Evolutionary conservation across 2,329 filamentous ascomycete species (phyloP), one percentile per base, ranked within the genome.

Genomic region (Fusarium nygamai): DNA sequence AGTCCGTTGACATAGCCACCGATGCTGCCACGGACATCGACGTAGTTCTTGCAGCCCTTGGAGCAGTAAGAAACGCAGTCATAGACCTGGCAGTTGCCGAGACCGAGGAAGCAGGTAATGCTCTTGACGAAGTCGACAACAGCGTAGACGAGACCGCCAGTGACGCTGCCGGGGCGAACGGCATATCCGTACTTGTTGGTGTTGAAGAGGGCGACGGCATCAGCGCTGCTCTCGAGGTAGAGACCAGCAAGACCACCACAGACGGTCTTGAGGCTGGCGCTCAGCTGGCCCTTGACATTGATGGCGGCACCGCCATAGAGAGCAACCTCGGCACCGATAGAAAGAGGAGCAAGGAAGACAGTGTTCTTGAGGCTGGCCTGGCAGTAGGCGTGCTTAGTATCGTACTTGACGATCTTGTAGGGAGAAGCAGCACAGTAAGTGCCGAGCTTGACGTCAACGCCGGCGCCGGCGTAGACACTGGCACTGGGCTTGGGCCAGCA

Each of bases 21-120:
- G 29, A 80, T 73, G 38, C 78, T 63, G 48, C 77, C 77, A 50
- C 68, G 66, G 62, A 82, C 76, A 62, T 83, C 81, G 46, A 83
- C 76, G 78, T 80, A 80, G 81, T 84, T 84, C 73, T 78, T 76
- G 78, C 82, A 84, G 73, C 82, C 82, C 76, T 81, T 78, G 76
- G 79, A 74, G 77, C 79, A 82, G 77, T 81, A 82, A 33, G 81
- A 82, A 59, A 84, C 81, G 72, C 82, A 84, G 79, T 84, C 82
- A 63, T 78, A 80, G 70, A 79, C 75, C 43, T 63, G 48, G 78
- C 82, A 83, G 48, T 74, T 72, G 43, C 78, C 77, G 43, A 82
- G 62, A 39, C 82, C 82, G 41, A 83, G 71, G 47, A 72, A 66
- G 79, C 81, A 83, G 48, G 78, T 72, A 20, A 78, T 47, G 46